Evolutionary conservation across 2,329 filamentous ascomycete species (phyloP).

Genomic region (Colletotrichum echinochloae): DNA sequence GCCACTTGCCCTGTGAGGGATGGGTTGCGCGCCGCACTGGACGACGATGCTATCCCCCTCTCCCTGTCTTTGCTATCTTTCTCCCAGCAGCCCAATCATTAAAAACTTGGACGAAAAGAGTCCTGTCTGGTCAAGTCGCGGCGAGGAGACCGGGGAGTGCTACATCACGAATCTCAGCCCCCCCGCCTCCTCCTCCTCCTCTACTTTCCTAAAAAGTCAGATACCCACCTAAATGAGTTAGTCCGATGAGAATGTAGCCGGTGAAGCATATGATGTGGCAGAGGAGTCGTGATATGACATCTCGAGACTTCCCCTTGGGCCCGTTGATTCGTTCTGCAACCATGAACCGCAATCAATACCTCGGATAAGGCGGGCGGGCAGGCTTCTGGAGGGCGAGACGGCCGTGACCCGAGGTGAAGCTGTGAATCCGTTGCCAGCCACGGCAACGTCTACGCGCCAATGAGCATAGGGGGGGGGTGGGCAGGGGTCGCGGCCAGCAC

Average conservation of each 20-base stretch:
- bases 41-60: background rate
- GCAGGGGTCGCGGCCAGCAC: constrained; percentile 28
- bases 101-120: background rate
- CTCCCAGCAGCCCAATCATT: background rate
- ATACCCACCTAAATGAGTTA: constrained; percentile 26
- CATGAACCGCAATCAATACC: background rate
- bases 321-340: background rate
- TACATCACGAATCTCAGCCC: background rate
- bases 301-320: too few species aligned
- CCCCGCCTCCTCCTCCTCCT: background rate
- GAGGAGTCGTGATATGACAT: background rate
- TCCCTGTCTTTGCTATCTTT: background rate
- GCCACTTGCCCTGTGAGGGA: background rate
- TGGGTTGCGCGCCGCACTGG: constrained; percentile 3
- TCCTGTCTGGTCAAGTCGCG: background rate
- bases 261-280: background rate
- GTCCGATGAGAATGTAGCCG: background rate
- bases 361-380: background rate
- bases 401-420: background rate
- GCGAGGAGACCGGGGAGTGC: background rate
- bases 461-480: background rate
- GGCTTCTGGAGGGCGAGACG: background rate
- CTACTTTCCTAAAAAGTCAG: constrained; percentile 2
- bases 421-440: background rate
- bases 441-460: background rate